Percentiles rank a stretch among this genome's conserved stretches.
These are phyloP conservation scores for Nicotiana benthamiana DNA, from an alignment of 257 asterid genomes.

Conservation along the genomic window DNA sequence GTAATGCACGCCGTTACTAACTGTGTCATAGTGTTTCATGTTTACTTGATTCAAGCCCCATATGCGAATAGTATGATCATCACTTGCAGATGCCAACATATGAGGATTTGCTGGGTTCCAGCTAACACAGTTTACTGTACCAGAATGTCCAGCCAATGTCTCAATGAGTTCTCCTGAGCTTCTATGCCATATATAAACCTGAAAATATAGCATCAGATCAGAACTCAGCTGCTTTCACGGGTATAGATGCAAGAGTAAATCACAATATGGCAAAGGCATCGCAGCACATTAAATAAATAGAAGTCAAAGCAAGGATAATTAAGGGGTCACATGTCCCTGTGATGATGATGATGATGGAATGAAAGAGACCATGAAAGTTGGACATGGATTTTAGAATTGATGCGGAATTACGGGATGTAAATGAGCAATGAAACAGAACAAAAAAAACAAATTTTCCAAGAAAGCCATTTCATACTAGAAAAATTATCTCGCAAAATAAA, in stretches of 20 bases:
- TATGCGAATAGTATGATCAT: slow-evolving; percentile 75
- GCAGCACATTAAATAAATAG: neutral
- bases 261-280: neutral
- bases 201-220: neutral
- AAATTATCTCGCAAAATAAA: neutral
- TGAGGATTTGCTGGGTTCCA: slow-evolving; percentile 84
- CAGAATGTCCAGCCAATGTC: slow-evolving; percentile 64
- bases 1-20: slow-evolving; percentile 53
- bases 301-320: neutral
- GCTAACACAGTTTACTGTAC: slow-evolving; percentile 78
- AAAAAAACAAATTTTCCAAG: neutral
- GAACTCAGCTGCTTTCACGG: neutral
- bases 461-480: neutral
- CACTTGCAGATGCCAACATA: slow-evolving; percentile 90
- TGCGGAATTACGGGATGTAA: neutral
- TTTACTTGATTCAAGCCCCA: slow-evolving; percentile 73
- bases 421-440: neutral
- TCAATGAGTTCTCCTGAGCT: slow-evolving; percentile 58
- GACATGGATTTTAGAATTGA: neutral
- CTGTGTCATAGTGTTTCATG: slow-evolving; percentile 29
- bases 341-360: neutral
- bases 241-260: neutral
- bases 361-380: neutral
- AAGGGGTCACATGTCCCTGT: neutral
- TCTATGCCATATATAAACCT: slow-evolving; percentile 88